Percentiles rank a stretch among this genome's conserved stretches.
Evolutionary conservation across 768 basidiomycete genomes (phyloP).

Genomic region (Hirschioporus abietinus): DNA sequence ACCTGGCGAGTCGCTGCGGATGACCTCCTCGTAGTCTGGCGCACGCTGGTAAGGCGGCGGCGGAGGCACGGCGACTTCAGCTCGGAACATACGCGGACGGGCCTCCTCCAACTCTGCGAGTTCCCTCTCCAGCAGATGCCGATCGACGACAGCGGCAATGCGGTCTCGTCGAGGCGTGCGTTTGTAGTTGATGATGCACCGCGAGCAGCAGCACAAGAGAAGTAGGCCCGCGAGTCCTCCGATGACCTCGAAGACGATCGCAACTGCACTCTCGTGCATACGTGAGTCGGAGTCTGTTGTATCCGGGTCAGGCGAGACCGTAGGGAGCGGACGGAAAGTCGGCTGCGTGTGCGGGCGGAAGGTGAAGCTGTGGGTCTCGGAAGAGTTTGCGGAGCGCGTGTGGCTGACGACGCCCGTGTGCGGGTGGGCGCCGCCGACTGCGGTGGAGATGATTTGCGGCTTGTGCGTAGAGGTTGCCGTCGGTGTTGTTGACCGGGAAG

Average conservation of each 20-base stretch:
- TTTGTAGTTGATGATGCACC: slow-evolving; percentile 39
- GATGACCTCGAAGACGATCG: slow-evolving; percentile 41
- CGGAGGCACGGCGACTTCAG: background rate
- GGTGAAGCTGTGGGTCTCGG: background rate
- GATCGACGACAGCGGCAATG: slow-evolving; percentile 34
- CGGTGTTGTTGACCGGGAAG: background rate
- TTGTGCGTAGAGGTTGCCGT: background rate
- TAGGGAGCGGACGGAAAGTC: background rate
- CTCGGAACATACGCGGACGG: background rate
- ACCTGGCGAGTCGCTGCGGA: background rate
- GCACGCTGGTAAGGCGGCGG: slow-evolving; percentile 1
- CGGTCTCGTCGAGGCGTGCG: slow-evolving; percentile 43
- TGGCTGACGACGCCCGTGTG: background rate
- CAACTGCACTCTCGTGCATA: slow-evolving; percentile 21
- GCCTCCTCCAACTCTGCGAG: slow-evolving; percentile 42
- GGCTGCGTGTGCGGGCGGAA: background rate
- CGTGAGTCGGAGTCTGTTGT: background rate
- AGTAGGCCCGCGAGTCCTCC: slow-evolving; percentile 34
- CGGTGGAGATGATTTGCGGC: background rate
- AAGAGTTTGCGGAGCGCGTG: background rate
- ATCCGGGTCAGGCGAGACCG: background rate
- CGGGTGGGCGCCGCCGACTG: slow-evolving; percentile 3
- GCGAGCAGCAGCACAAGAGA: slow-evolving; percentile 31
- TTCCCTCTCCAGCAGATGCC: slow-evolving; percentile 46
- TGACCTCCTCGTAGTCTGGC: background rate